These are phyloP conservation scores for Gypsophila paniculata DNA, from an alignment of 179 eudicot genomes.

Conservation along the genomic window DNA sequence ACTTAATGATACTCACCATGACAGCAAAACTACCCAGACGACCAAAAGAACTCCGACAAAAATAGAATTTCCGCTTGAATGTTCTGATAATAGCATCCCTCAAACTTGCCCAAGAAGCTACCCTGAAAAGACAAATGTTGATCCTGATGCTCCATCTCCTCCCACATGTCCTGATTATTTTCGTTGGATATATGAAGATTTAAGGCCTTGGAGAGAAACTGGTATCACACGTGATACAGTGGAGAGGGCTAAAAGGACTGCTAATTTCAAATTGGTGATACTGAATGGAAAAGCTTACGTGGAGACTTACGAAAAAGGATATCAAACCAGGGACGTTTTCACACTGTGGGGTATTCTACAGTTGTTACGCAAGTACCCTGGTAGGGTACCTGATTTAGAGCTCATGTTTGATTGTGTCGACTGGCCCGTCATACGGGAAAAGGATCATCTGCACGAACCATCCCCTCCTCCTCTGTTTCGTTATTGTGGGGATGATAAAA, in stretches of 20 bases:
- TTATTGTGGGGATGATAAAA: constrained; percentile 57
- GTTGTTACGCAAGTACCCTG: constrained; percentile 75
- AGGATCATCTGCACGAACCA: constrained; percentile 29
- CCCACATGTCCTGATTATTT: constrained; percentile 71
- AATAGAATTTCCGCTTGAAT: constrained; percentile 49
- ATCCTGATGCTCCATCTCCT: constrained; percentile 35
- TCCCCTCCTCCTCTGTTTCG: constrained; percentile 58
- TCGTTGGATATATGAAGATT: constrained; percentile 85
- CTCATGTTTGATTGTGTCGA: constrained; percentile 89
- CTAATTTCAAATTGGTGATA: constrained; percentile 37
- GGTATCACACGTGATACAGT: constrained; percentile 66
- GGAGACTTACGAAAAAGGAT: constrained; percentile 38
- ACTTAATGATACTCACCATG: constrained; percentile 14
- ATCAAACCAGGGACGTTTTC: constrained; percentile 65
- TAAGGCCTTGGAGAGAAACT: constrained; percentile 65
- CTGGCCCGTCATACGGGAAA: constrained; percentile 50
- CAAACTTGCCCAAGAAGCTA: constrained; percentile 62
- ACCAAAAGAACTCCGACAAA: constrained; percentile 25
- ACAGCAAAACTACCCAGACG: constrained; percentile 17
- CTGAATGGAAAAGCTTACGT: constrained; percentile 42
- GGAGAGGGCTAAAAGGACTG: constrained; percentile 50
- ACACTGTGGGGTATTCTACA: constrained; percentile 88
- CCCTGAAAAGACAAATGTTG: constrained; percentile 33
- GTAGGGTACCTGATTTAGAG: constrained; percentile 81
- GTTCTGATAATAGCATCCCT: constrained; percentile 40